These are phyloP conservation scores for Durotheca rogersii DNA, from an alignment of 495 filamentous ascomycete genomes.

Conservation along the genomic window DNA sequence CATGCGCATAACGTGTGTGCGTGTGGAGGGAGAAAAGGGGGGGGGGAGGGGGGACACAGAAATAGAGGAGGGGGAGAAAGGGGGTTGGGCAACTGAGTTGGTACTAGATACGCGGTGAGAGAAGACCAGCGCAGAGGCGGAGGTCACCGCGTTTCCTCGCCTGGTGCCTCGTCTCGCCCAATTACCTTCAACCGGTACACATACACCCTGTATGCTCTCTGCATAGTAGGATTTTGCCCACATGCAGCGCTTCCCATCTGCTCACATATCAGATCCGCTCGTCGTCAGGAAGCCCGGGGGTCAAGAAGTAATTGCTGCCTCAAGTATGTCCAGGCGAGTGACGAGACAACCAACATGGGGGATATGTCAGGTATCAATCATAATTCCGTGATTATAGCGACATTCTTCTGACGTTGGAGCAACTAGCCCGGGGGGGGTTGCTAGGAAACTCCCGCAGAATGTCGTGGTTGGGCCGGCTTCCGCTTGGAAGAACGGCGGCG, in stretches of 20 bases:
- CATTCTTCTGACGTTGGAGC: slow-evolving; percentile 5
- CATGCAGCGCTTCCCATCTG: slow-evolving; percentile 24
- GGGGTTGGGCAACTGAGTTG: no score
- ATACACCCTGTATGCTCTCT: slow-evolving; percentile 20
- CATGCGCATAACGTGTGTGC: neutral
- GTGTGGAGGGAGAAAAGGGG: slow-evolving; percentile 20
- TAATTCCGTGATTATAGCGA: slow-evolving; percentile 7
- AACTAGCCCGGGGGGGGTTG: no score
- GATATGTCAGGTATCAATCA: slow-evolving; percentile 2
- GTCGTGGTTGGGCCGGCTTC: neutral
- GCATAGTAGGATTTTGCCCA: slow-evolving; percentile 15
- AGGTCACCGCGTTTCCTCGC: slow-evolving; percentile 16
- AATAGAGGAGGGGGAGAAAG: no score
- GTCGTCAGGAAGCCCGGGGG: slow-evolving; percentile 7
- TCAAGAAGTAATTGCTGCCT: slow-evolving; percentile 28
- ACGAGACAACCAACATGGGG: slow-evolving; percentile 5
- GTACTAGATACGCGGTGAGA: slow-evolving; percentile 12
- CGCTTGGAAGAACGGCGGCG: slow-evolving; percentile 2
- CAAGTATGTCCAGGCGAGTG: slow-evolving; percentile 28
- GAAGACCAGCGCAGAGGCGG: slow-evolving; percentile 12
- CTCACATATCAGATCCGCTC: slow-evolving; percentile 24
- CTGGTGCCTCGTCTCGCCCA: slow-evolving; percentile 15
- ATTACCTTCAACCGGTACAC: slow-evolving; percentile 9
- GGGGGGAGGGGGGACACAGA: no score
- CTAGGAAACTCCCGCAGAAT: slow-evolving; percentile 1